Base-by-base conservation (phyloP, 2,329 filamentous ascomycete species). In the Colletotrichum lentis region DNA sequence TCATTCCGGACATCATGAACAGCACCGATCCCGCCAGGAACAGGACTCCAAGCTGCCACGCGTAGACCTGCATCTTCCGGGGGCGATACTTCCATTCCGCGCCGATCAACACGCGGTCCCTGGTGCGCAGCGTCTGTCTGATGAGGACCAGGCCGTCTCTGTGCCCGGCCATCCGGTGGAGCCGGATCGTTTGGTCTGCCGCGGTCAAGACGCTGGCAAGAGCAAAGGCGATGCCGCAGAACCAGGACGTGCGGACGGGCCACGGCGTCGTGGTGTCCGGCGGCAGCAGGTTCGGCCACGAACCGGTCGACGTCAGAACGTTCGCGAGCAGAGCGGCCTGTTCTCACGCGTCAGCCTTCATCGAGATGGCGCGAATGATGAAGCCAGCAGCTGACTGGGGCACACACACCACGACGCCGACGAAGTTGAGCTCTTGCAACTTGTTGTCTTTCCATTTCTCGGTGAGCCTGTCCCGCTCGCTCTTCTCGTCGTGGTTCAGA, bases 201-300 rank as follows among this genome's bases (percentile, higher is more conserved):
- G 81, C 78, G 1, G 80, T 78, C 11, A 85, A 76, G 7, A 86
- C 79, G n/a, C 81, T 80, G 66, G 84, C 84, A 3, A 86, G 76
- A 1, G 84, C 78, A 31, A 87, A 80, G 12, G 86, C 76, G 44
- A 82, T 80, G 14, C 80, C 80, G 57, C 76, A 77, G 71, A 78
- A 82, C 79, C 79, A 82, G 22, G 76, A 77, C 12, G 80, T 77
- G 12, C 79, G 76, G 5, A 82, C 76, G 5, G 74, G 69, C 80
- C 80, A 82, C 2, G 80, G 80, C 16, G 77, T 76, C 44, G 71
- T 41, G n/a, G 72, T 56, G 6, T 75, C 79, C 53, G 78, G 78
- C 12, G 74, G 73, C 8, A 82, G 73, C 24, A 82, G 76, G 56
- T 76, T 75, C 1, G 80, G 80, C 80, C 80, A 82, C 52, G 76